Percentiles rank a stretch among this genome's conserved stretches.
Evolutionary conservation across 768 basidiomycete genomes (phyloP).

Genomic region (Russula abietina): DNA sequence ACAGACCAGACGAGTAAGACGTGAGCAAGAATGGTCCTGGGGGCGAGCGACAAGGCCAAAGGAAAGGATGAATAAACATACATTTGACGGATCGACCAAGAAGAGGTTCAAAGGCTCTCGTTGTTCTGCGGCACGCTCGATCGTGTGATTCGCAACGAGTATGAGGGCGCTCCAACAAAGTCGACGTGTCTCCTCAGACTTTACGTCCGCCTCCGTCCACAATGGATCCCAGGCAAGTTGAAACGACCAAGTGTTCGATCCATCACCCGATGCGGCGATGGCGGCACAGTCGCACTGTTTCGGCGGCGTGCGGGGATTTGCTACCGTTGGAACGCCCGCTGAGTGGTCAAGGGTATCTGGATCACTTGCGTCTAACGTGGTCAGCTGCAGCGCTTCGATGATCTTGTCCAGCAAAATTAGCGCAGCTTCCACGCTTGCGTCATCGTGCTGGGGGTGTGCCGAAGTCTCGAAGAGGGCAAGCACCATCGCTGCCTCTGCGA

Average conservation of each 20-base stretch:
- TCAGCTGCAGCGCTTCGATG: slow-evolving; percentile 49
- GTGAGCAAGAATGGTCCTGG: not conserved
- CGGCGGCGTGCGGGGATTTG: slow-evolving; percentile 26
- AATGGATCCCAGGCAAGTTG: slow-evolving; percentile 54
- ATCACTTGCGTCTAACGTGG: slow-evolving; percentile 52
- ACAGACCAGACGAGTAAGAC: not conserved
- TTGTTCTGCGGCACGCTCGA: slow-evolving; percentile 62
- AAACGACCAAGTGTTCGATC: slow-evolving; percentile 42
- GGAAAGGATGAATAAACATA: slow-evolving; percentile 32
- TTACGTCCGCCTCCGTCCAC: slow-evolving; percentile 51
- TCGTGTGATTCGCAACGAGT: slow-evolving; percentile 60
- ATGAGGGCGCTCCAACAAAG: slow-evolving; percentile 71
- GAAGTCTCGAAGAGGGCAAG: slow-evolving; percentile 74
- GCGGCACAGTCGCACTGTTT: slow-evolving; percentile 43
- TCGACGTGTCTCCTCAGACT: slow-evolving; percentile 66
- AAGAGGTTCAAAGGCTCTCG: slow-evolving; percentile 51
- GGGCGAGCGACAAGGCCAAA: not conserved
- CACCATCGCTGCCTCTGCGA: slow-evolving; percentile 73
- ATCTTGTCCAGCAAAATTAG: slow-evolving; percentile 59
- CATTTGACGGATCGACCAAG: slow-evolving; percentile 61
- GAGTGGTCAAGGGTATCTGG: slow-evolving; percentile 45
- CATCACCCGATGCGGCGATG: slow-evolving; percentile 31
- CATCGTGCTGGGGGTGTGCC: slow-evolving; percentile 58
- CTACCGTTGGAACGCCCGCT: slow-evolving; percentile 44
- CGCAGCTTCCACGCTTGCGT: slow-evolving; percentile 47